Conservation (phyloP, 2,329 filamentous ascomycete genomes). For the Sporothrix protearum region DNA sequence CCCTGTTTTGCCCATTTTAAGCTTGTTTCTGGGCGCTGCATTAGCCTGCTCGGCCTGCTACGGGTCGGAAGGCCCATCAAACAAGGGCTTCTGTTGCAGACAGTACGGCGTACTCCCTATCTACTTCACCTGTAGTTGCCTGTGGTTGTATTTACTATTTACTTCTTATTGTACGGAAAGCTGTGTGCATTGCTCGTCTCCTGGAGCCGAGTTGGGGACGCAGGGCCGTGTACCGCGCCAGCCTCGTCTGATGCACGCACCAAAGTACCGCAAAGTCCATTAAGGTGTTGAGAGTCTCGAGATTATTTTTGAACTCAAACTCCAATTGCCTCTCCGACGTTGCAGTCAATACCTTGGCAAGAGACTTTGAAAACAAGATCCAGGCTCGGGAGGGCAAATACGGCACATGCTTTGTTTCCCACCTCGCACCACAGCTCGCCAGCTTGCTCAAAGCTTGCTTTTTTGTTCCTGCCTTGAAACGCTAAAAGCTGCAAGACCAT, state of each 20-base stretch:
- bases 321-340: not conserved
- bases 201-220: not conserved
- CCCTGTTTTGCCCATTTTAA: not conserved
- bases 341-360: not conserved
- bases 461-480: slow-evolving; percentile 10
- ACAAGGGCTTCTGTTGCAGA: not conserved
- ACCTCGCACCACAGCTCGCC: not conserved
- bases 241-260: not conserved
- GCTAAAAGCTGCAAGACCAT: not conserved
- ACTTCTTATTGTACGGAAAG: not conserved
- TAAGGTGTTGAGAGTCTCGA: not conserved
- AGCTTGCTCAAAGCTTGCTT: not conserved
- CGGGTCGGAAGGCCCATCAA: not conserved
- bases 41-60: not conserved
- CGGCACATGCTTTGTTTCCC: not conserved
- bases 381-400: not conserved
- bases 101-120: not conserved
- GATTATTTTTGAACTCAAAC: not conserved
- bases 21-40: not conserved
- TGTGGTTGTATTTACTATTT: not conserved
- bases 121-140: not conserved
- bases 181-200: not conserved
- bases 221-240: not conserved
- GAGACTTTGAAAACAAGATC: not conserved
- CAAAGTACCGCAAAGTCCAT: not conserved